Evolutionary conservation across 2,329 filamentous ascomycete species (phyloP).

Genomic region (Chrysoporthe austroafricana): DNA sequence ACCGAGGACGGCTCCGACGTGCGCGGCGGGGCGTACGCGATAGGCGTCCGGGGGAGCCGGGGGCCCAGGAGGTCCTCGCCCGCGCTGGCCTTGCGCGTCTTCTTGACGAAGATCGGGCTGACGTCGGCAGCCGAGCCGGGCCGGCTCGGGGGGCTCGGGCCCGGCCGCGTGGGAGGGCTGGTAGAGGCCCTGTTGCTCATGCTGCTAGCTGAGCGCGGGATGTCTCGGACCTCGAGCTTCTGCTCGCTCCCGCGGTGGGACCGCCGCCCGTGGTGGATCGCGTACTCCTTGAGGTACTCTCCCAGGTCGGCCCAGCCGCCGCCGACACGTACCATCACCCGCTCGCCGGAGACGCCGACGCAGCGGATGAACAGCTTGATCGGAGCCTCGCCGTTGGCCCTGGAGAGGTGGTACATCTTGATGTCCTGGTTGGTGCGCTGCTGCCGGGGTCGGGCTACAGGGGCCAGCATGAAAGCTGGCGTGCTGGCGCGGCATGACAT

Average conservation of each 20-base stretch:
- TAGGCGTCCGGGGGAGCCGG: conserved; percentile 47
- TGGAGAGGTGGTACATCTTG: conserved; percentile 88
- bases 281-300: conserved; percentile 93
- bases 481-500: conserved; percentile 53
- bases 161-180: conserved; percentile 42
- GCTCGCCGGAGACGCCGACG: conserved; percentile 86
- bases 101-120: conserved; percentile 58
- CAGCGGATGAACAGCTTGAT: conserved; percentile 94
- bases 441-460: conserved; percentile 56
- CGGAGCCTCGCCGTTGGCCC: conserved; percentile 80
- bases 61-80: conserved; percentile 39
- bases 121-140: conserved; percentile 43
- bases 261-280: conserved; percentile 84
- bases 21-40: conserved; percentile 37
- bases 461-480: conserved; percentile 71
- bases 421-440: conserved; percentile 70
- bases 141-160: conserved; percentile 43
- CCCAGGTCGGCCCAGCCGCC: conserved; percentile 98
- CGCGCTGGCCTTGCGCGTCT: conserved; percentile 51
- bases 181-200: conserved; percentile 27
- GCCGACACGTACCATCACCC: conserved; percentile 97
- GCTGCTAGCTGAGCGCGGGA: conserved; percentile 38
- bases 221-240: conserved; percentile 63
- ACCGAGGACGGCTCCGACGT: conserved; percentile 48
- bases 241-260: conserved; percentile 51